Evolutionary conservation across 192 early-diverging fungal genomes (phyloP).

Genomic region (Haplosporangium gracile): DNA sequence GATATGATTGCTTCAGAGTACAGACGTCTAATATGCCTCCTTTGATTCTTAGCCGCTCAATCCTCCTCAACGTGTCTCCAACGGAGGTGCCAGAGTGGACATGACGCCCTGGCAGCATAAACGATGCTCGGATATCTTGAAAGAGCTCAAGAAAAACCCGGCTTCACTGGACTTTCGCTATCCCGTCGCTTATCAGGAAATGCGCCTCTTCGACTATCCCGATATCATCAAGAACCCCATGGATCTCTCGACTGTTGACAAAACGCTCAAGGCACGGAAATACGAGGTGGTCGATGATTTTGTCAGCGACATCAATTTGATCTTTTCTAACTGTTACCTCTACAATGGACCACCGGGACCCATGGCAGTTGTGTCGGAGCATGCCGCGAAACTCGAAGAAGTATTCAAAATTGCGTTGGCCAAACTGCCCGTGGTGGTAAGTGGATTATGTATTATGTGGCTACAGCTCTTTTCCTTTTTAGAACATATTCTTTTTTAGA

Average conservation of each 20-base stretch:
- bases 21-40: background rate
- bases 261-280: conserved; percentile 71
- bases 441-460: background rate
- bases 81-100: conserved; percentile 35
- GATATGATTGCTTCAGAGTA: background rate
- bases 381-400: conserved; percentile 68
- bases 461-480: background rate
- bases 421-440: background rate
- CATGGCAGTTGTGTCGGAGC: conserved; percentile 62
- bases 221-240: conserved; percentile 82
- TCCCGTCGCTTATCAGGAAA: conserved; percentile 79
- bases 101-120: conserved; percentile 89
- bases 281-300: conserved; percentile 79
- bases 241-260: conserved; percentile 84
- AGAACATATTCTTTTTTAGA: no score
- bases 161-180: conserved; percentile 89
- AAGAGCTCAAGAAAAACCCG: conserved; percentile 80
- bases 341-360: conserved; percentile 83
- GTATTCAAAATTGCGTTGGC: background rate
- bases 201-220: conserved; percentile 86
- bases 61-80: background rate
- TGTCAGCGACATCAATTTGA: conserved; percentile 76
- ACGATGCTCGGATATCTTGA: conserved; percentile 82
- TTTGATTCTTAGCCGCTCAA: background rate
- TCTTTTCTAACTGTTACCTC: conserved; percentile 85